Percentiles rank a stretch among this genome's conserved stretches.
phyloP scores from a whole-genome alignment of 1,284 basidiomycete genomes.

The Boletellus dicymbophilus region DNA sequence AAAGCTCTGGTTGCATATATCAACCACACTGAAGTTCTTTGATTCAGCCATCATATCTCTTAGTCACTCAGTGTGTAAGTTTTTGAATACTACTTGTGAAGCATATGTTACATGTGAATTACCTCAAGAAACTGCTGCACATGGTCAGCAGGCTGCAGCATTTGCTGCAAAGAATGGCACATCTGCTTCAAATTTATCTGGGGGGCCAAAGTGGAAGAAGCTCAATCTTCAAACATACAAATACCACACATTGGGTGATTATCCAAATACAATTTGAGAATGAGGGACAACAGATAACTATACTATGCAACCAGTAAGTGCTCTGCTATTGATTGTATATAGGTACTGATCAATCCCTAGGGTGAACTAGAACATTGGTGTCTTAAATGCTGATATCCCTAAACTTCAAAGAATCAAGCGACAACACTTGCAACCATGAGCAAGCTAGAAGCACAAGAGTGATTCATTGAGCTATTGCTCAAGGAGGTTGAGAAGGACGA shows the following conservation, averaged over 20 bases:
- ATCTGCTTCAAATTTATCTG: not conserved
- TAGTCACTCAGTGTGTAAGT: not conserved
- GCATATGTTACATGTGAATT: conserved; percentile 4
- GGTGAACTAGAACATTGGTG: not conserved
- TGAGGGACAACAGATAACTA: not conserved
- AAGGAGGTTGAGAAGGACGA: not conserved
- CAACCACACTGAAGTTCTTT: not conserved
- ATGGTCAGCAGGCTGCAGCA: not conserved
- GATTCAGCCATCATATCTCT: not conserved
- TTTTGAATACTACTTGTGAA: not conserved
- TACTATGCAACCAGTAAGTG: not conserved
- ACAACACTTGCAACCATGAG: not conserved
- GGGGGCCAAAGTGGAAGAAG: not conserved
- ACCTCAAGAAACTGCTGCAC: not conserved
- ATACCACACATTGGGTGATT: not conserved
- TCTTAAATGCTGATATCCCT: not conserved
- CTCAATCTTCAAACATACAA: not conserved
- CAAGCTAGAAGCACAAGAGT: not conserved
- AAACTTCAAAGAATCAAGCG: not conserved
- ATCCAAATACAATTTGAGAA: not conserved
- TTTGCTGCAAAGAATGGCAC: not conserved
- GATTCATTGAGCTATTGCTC: not conserved
- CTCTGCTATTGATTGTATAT: too few species aligned
- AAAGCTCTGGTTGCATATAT: not conserved
- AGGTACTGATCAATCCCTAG: not conserved